Evolutionary conservation across 1,284 basidiomycete genomes (phyloP).

Genomic region (Fomitopsis schrenkii): DNA sequence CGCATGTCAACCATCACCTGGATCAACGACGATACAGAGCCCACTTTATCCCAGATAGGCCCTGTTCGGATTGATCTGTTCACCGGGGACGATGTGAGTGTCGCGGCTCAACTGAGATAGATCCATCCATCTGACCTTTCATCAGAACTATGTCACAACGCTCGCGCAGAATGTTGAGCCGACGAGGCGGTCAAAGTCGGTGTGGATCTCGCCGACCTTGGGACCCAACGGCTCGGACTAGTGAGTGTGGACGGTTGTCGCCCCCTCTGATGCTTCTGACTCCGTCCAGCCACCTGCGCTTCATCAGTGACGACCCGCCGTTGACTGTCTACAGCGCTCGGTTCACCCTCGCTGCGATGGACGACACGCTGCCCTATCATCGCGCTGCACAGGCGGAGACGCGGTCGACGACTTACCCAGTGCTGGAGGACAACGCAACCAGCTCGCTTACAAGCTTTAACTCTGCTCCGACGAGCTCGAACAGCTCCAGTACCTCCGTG

Average conservation of each 20-base stretch:
- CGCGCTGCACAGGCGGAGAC: background rate
- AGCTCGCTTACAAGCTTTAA: background rate
- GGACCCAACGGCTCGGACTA: slow-evolving; percentile 28
- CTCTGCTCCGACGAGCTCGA: background rate
- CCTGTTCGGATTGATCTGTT: slow-evolving; percentile 39
- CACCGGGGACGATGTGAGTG: slow-evolving; percentile 35
- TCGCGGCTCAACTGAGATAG: background rate
- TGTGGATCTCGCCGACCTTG: slow-evolving; percentile 27
- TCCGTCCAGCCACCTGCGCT: slow-evolving; percentile 25
- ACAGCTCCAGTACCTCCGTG: background rate
- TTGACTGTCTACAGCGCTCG: slow-evolving; percentile 30
- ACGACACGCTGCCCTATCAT: slow-evolving; percentile 21
- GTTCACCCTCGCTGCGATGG: slow-evolving; percentile 36
- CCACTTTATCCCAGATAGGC: slow-evolving; percentile 37
- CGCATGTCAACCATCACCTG: slow-evolving; percentile 37
- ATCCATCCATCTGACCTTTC: background rate
- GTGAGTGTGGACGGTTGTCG: slow-evolving; percentile 16
- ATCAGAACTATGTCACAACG: slow-evolving; percentile 29
- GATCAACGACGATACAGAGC: slow-evolving; percentile 40
- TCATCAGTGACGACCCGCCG: slow-evolving; percentile 23
- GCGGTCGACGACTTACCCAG: background rate
- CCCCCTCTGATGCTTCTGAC: background rate
- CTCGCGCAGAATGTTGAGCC: slow-evolving; percentile 35
- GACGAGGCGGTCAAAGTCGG: slow-evolving; percentile 12
- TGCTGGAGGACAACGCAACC: background rate